Base-by-base conservation (phyloP, 176 grass and related monocot genomes). In the Aegilops tauschii region DNA sequence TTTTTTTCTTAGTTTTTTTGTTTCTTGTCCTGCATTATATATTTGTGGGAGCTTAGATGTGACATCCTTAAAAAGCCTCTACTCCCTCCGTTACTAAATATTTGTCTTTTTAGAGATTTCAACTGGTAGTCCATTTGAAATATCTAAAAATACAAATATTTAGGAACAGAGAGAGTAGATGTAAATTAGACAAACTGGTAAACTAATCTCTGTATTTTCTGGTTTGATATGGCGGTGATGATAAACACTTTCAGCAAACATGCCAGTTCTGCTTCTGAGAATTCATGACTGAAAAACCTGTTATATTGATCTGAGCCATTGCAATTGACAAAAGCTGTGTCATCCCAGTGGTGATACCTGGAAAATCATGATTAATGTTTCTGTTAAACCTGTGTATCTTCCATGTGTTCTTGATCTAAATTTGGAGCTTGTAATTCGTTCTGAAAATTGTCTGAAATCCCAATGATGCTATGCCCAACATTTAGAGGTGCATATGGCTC, bases 261-360 rank as follows among this genome's bases (percentile, higher is more conserved):
- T 7, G 89, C 93, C 91, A 89, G 93, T 91, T 91, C 86, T 93
- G 89, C 93, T 95, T 95, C 93, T 89, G 88, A 95, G 5, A 90
- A 88, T 92, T 92, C 88, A 29, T 92, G 90, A 95, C 61, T 8
- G 90, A 92, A 18, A 18, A 69, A 92, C 76, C 83, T 90, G 85
- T 35, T 69, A 84, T 81, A 79, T 45, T 54, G 16, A 81, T 63
- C 82, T 90, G 86, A 90, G 93, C 88, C 74, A 37, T 69, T 69
- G 30, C 13, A 67, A 54, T 54, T 58, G 50, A 54, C 16, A 18
- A 54, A 54, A 54, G 16, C 16, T 54, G 50, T 59, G 16, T 54
- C 50, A 18, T 54, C 16, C 50, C 56, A 9, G 16, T 21, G 18
- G 16, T 21, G 17, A 21, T 58, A 58, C 54, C 54, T 58, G 6